Evolutionary conservation across 2,329 filamentous ascomycete species (phyloP), one percentile per base, ranked within the genome.

Genomic region (Colletotrichum sansevieriae): DNA sequence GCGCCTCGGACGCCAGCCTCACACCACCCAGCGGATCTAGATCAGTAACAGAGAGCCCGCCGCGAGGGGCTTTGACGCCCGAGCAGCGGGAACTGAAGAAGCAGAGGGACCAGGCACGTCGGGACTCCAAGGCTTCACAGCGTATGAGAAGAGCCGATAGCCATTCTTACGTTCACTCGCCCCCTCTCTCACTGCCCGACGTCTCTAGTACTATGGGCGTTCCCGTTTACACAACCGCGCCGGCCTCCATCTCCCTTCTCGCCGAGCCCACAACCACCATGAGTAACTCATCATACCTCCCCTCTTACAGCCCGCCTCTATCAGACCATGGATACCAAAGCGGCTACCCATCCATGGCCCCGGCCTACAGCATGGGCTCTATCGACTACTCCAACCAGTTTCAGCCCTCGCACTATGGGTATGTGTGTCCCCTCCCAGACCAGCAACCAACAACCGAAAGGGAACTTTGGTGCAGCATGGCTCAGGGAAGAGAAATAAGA

Each of bases 51-150:
- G 84, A 84, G 22, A 91, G 88, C 77, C 88, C 88, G 29, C 86
- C 87, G 6, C 83, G 84, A 70, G 78, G 79, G 52, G 80, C 79
- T 43, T 81, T 90, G 74, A 88, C 87, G 6, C 80, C 86, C 7
- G 87, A 90, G 75, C 87, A 90, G 76, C 84, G 88, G 71, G 88
- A 89, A 74, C 76, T 90, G 47, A 90, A 88, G 79, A 83, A 87
- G 67, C 88, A 90, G 73, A 83, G 84, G 70, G 88, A 90, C 72
- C 86, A 85, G 72, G 85, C 82, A 51, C 84, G 89, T 65, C 82
- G 88, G 72, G 86, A 88, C 72, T 85, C 85, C 7, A 90, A 90
- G 75, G 76, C 85, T 15, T 81, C 83, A 3, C 76, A 79, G 9
- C 83, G 87, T 67, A 80, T 84, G 56, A 83, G 84, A 71, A 84